Evolutionary conservation across 164 flowering plant species (phyloP), one percentile per base, ranked within the genome.

Genomic region (Dillenia suffruticosa): DNA sequence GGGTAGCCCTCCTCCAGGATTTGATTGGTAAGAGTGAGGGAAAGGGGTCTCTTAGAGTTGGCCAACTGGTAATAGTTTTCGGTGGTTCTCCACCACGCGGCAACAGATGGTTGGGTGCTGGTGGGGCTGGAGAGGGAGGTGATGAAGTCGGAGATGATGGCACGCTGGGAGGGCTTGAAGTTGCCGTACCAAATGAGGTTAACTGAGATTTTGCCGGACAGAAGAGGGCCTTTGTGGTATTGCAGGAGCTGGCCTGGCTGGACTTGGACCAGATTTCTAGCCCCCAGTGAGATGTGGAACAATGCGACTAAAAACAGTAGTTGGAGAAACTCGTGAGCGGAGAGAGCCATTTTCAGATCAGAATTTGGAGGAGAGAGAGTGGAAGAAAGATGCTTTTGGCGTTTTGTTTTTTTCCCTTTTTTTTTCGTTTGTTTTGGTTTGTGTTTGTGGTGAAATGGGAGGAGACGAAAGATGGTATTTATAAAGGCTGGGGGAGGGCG

Each of bases 181-280:
- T 74, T 73, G 5, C 90, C 90, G 54, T 85, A 85, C 85, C 85
- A 85, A 43, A 85, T 73, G 46, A 85, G 74, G 45, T 81, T 85
- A 53, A 85, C 19, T 44, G 87, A 65, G 66, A 79, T 71, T 49
- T 74, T 67, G 19, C 89, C 89, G 22, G 59, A 17, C 1, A 84
- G 79, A 32, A 84, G 83, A 49, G 79, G 70, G 40, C 89, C 89
- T 10, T 82, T 77, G 74, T 84, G 89, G 72, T 84, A 84, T 44
- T 64, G 47, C 45, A 83, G 47, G 4, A 56, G 63, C 45, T 59
- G 51, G 10, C 40, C 40, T 32, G 79, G 68, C 32, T 73, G 76
- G 13, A 68, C 71, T 46, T 68, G 52, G 9, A 68, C 68, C 10
- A 57, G 40, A 32, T 32, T 32, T 32, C 40, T 32, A 32, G 7